Evolutionary conservation across 2,329 filamentous ascomycete genomes (phyloP), one percentile per base, ranked within the genome.

Genomic region (Dothideomycetes sp.): DNA sequence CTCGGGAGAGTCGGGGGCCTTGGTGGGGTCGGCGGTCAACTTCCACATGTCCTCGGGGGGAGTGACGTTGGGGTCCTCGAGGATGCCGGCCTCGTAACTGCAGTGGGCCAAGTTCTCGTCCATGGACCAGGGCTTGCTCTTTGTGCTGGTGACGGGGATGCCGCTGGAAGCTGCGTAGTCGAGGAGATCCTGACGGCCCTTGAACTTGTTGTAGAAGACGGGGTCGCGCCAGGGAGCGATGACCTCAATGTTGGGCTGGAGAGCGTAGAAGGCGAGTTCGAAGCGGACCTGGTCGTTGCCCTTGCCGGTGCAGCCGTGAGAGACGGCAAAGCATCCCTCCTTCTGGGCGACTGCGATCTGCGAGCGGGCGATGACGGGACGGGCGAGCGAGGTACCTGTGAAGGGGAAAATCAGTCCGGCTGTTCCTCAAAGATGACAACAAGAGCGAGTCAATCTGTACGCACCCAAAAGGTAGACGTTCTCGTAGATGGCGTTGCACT

Each of bases 1-100:
- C 57, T 78, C 72, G 25, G 82, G 80, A 56, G 73, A 67, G 57
- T 86, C 73, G 45, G 84, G 82, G 2, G 82, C 83, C 46, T 77
- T 74, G 47, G 74, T 63, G 28, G 82, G 82, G 54, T 82, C 79
- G 43, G 53, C 55, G n/a, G 71, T 73, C 53, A 80, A 69, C 54
- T 77, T 88, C 84, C 84, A 89, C 78, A 89, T 83, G 60, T 88
- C 82, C 51, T 74, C 69, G 41, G 83, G 82, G 25, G 83, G 76
- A 45, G 79, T 77, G 52, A 72, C 67, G 57, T 68, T 62, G 45
- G 75, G 74, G 52, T 78, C 76, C 63, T 84, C 81, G 45, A 85
- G 71, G 48, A 80, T 80, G 57, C 84, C 84, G 37, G 80, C 80
- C 69, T 93, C 85, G 62, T 91, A 93, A 46, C 67, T 73, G 70